Evolutionary conservation across 176 grass and related monocot genomes (phyloP), one percentile per base, ranked within the genome.

Genomic region (Themeda triandra): DNA sequence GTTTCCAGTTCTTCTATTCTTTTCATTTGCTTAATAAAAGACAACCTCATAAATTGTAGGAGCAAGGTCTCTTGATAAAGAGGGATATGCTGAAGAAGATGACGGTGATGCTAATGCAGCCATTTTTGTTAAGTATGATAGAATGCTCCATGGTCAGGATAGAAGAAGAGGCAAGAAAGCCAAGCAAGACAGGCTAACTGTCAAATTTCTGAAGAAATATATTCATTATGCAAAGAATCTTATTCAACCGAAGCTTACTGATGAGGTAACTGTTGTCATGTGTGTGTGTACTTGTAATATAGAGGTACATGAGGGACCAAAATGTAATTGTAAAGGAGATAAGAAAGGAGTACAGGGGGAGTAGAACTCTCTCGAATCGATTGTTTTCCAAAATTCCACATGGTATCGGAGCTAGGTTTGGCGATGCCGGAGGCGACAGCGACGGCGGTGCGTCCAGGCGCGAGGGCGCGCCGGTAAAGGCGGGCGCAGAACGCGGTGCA

Each of bases 131-230:
- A 98, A 95, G 86, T 95, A 98, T 74, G 89, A 98, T 83, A 86
- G 96, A 63, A 85, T 95, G 85, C 92, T 98, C 49, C 93, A 98
- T 90, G 96, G 96, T 8, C 96, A 98, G 80, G 91, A 95, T 84
- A 93, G 87, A 85, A 98, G 90, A 86, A 92, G 75, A 65, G 85
- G 91, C 25, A 98, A 92, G 81, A 98, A 93, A 45, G 15, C 83
- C 63, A 98, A 93, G 60, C 89, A 98, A 71, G 96, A 98, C 68
- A 95, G 87, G 32, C 69, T 98, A 21, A 92, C 93, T 41, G 71
- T 94, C 64, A 98, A 98, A 67, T 95, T 98, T 68, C 80, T 98
- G 51, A 98, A 95, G 93, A 95, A 98, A 87, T 98, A 92, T 80
- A 98, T 94, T 40, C 93, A 98, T 80, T 98, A 98, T 80, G 96